Evolutionary conservation across 208 protist genomes (phyloP).

Genomic region (Porcisia deanei): DNA sequence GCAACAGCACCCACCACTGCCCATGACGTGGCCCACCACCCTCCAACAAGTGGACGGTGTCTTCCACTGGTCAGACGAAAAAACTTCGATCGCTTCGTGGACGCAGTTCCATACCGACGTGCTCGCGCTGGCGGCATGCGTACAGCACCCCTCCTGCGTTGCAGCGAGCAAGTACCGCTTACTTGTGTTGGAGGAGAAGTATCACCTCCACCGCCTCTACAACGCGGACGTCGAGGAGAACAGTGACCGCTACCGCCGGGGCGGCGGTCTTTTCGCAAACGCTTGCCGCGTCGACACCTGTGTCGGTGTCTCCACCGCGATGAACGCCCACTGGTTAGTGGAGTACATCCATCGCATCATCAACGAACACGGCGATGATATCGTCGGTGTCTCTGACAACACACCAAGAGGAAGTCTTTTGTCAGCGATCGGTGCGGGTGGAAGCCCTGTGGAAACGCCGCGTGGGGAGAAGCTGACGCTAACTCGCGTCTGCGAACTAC

Average conservation of each 20-base stretch:
- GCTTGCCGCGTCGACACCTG: constrained; percentile 94
- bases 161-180: constrained; percentile 73
- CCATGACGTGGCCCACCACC: constrained; percentile 33
- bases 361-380: constrained; percentile 74
- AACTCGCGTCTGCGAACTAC: constrained; percentile 52
- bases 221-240: constrained; percentile 82
- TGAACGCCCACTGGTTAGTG: constrained; percentile 90
- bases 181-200: constrained; percentile 93
- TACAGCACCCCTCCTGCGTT: constrained; percentile 61
- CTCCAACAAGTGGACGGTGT: constrained; percentile 71
- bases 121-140: constrained; percentile 35
- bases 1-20: background rate
- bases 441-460: background rate
- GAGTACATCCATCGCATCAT: constrained; percentile 93
- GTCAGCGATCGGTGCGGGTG: constrained; percentile 5
- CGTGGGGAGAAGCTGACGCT: constrained; percentile 49
- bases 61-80: constrained; percentile 62
- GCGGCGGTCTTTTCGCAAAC: constrained; percentile 87
- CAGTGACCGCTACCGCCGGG: constrained; percentile 58
- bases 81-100: constrained; percentile 54
- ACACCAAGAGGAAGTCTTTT: background rate
- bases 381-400: constrained; percentile 34
- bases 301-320: constrained; percentile 80
- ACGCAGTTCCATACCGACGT: constrained; percentile 78
- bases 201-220: constrained; percentile 91